A percentile compares a stretch with the other conserved stretches of the same genome.
Evolutionary conservation across 768 basidiomycete species (phyloP).

Genomic region (Boletellus sp.): DNA sequence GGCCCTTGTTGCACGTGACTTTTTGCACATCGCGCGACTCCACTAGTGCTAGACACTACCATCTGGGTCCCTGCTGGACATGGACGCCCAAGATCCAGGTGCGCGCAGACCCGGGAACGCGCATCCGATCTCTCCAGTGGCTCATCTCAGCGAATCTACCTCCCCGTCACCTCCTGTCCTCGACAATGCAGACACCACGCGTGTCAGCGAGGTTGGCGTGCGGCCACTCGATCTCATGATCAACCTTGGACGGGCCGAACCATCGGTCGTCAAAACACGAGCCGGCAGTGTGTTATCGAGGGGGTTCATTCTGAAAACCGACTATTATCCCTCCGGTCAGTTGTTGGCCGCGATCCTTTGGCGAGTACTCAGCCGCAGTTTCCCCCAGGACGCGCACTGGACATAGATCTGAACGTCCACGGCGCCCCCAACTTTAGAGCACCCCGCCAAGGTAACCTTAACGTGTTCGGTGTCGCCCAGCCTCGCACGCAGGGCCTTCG

Average conservation of each 20-base stretch:
- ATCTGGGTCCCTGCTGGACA: not conserved
- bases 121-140: constrained; percentile 10
- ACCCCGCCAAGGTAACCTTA: constrained; percentile 71
- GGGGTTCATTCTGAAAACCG: constrained; percentile 94
- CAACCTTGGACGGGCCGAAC: constrained; percentile 60
- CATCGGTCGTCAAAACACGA: constrained; percentile 78
- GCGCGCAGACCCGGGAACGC: not conserved
- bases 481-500: constrained; percentile 89
- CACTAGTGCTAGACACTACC: too few species aligned
- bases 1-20: too few species aligned
- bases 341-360: not conserved
- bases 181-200: constrained; percentile 5
- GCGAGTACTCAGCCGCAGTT: constrained; percentile 2
- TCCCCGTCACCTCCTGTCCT: constrained; percentile 1
- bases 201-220: constrained; percentile 6
- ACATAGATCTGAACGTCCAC: constrained; percentile 86
- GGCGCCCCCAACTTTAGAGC: constrained; percentile 96
- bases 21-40: too few species aligned
- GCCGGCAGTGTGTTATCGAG: constrained; percentile 79
- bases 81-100: not conserved
- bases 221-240: constrained; percentile 57
- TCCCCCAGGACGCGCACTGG: constrained; percentile 71
- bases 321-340: constrained; percentile 76
- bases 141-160: constrained; percentile 6
- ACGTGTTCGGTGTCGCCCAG: constrained; percentile 94